Base-by-base conservation (phyloP, 2,329 filamentous ascomycete genomes). In the Penicillium sp. region DNA sequence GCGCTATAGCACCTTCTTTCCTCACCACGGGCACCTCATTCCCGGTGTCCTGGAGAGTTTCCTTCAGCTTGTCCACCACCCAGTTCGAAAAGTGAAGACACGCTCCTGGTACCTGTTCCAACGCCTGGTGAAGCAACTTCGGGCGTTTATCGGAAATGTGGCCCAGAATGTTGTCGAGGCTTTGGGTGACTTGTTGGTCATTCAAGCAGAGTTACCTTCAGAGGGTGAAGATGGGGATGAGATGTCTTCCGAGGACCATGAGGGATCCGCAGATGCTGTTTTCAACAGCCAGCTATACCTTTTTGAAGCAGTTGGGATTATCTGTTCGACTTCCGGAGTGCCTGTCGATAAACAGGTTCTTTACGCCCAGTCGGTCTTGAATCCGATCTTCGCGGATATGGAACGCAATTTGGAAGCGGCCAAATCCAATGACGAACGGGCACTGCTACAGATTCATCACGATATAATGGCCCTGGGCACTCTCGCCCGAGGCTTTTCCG, bases 71-170 rank as follows among this genome's bases (percentile, higher is more conserved):
- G 87, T 93, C 3, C 94, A 97, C 59, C 88, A 94, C 59, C 79
- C 85, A 21, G 86, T 95, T 57, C 79, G 87, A 45, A 87, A 89
- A 56, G 86, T 98, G 48, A 87, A 88, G 57, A 86, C 85, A 5
- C 81, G 93, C 43, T 94, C 93, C 1, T 98, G 93, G 93, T 98
- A 97, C 65, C 79, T 98, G 1, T 96, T 98, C 71, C 86, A 90
- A 56, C 86, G 90, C 17, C 84, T 96, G 47, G 86, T 94, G 43
- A 94, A 91, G 70, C 87, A 93, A 53, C 75, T 98, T 20, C 80
- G 90, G 42, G 74, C 78, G 4, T 84, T 94, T 57, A 80, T 98
- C 31, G 89, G 88, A 38, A 88, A 93, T 58, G 85, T 95, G 20
- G 89, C 91, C 1, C 86, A 95, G 63, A 91, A 84, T 1, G 84